Evolutionary conservation across 805 yeast genomes (phyloP), one percentile per base, ranked within the genome.

Genomic region (Yarrowia osloensis): DNA sequence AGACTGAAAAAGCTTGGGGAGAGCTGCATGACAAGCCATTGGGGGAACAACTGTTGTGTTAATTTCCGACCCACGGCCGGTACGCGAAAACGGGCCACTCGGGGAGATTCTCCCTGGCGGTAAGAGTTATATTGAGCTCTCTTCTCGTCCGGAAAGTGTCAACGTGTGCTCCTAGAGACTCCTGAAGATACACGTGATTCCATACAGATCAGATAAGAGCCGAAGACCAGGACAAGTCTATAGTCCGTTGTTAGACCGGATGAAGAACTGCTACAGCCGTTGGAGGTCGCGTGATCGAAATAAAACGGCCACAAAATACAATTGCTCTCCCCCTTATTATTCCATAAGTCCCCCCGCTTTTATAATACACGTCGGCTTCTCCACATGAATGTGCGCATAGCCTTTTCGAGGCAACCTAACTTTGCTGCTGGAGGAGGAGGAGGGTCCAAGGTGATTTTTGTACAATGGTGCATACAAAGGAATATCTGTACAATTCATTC

Each of bases 321-420:
- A 28, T 8, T 33, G 17, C 35, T 33, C 17, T 33, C 42, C 12
- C 40, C 39, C n/a, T 15, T 6, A 3, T 2, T 35, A 12, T 15
- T 4, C 4, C 15, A 35, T 15, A 1, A 21, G 21, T 40, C 49
- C 4, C 9, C 29, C 1, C 28, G 8, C 12, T 11, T 24, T 15
- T 15, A 7, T 44, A 9, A 4, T 22, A 22, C 22, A 2, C 21
- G 29, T 17, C n/a, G 11, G 2, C 21, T 24, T 54, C 61, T 37
- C 61, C 61, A 54, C 61, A 54, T 12, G 37, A 29, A 52, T 3
- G 1, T 35, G 2, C 12, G 19, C n/a, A 47, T 47, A 47, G 54
- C 33, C 39, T 50, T 47, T 29, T 31, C 55, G 55, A 50, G 55
- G 39, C 39, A 21, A 7, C 37, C 55, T n/a, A 50, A 50, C 55